Conservation (phyloP, 768 basidiomycete species). For the Lentinula boryana region DNA sequence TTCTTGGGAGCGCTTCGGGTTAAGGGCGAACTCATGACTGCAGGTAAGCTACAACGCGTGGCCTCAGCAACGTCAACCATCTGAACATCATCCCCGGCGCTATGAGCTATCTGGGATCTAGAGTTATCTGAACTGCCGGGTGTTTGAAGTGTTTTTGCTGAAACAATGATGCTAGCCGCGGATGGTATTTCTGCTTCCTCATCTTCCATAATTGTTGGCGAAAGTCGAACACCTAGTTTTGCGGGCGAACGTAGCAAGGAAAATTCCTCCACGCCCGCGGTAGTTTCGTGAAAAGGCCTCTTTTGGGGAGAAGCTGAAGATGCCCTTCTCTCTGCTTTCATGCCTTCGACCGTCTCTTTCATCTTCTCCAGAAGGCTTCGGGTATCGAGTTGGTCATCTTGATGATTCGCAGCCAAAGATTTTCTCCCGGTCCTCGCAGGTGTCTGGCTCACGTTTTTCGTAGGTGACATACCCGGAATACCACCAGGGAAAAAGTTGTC, state of each 20-base stretch:
- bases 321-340: conserved; percentile 29
- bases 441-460: not conserved
- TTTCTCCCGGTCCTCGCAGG: not conserved
- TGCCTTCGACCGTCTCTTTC: conserved; percentile 42
- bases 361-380: conserved; percentile 38
- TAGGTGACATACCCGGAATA: conserved; percentile 43
- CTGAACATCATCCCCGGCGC: not conserved
- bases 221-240: not conserved
- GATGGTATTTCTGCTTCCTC: not conserved
- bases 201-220: not conserved
- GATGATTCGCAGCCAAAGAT: not conserved
- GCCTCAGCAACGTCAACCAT: not conserved
- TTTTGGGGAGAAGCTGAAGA: conserved; percentile 4
- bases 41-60: not conserved
- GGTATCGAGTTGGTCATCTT: conserved; percentile 30
- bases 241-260: conserved; percentile 2
- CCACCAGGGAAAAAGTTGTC: conserved; percentile 42
- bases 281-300: not conserved
- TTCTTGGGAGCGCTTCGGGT: not conserved
- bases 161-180: not conserved
- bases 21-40: not conserved
- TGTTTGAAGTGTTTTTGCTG: not conserved
- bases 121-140: not conserved
- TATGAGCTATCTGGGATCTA: not conserved
- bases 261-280: not conserved